Conservation (phyloP, 441 rosid species). For the Pelargonium fulgidum region DNA sequence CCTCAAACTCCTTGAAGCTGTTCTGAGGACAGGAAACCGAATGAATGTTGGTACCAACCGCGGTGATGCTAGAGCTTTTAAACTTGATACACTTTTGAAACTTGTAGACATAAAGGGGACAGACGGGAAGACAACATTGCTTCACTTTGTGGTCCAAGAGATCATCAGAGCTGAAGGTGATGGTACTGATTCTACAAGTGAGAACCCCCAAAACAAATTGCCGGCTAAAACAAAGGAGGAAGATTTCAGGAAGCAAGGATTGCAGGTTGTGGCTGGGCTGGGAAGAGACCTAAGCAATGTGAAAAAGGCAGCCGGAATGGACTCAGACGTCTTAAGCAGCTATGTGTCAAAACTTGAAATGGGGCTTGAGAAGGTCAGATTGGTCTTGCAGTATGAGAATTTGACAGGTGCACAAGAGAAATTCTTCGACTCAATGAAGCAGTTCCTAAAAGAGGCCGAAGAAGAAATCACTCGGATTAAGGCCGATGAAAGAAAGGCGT, state of each 20-base stretch:
- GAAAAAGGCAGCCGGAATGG: slow-evolving; percentile 95
- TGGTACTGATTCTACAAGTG: slow-evolving; percentile 33
- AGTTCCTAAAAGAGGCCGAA: slow-evolving; percentile 63
- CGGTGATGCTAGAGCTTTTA: slow-evolving; percentile 90
- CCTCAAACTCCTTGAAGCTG: slow-evolving; percentile 90
- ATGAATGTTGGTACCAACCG: slow-evolving; percentile 98
- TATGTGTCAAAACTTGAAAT: slow-evolving; percentile 72
- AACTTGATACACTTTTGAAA: slow-evolving; percentile 87
- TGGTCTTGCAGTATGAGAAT: slow-evolving; percentile 58
- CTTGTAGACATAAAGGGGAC: slow-evolving; percentile 94
- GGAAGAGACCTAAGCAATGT: slow-evolving; percentile 77
- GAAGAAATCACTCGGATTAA: slow-evolving; percentile 67
- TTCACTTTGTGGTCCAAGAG: slow-evolving; percentile 97
- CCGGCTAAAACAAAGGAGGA: slow-evolving; percentile 39
- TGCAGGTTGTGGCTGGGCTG: slow-evolving; percentile 81
- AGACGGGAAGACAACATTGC: slow-evolving; percentile 92
- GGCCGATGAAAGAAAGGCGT: slow-evolving; percentile 61
- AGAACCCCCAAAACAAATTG: slow-evolving; percentile 29
- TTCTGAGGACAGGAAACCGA: slow-evolving; percentile 82
- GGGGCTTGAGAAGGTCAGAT: slow-evolving; percentile 71
- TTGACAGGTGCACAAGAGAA: slow-evolving; percentile 45
- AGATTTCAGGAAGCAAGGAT: slow-evolving; percentile 73
- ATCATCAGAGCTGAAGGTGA: slow-evolving; percentile 75
- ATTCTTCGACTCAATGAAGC: slow-evolving; percentile 63
- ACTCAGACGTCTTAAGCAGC: slow-evolving; percentile 81